Percentiles rank a stretch among this genome's conserved stretches.
phyloP scores from a whole-genome alignment of 2,329 filamentous ascomycete species.

The Coleophoma crateriformis region DNA sequence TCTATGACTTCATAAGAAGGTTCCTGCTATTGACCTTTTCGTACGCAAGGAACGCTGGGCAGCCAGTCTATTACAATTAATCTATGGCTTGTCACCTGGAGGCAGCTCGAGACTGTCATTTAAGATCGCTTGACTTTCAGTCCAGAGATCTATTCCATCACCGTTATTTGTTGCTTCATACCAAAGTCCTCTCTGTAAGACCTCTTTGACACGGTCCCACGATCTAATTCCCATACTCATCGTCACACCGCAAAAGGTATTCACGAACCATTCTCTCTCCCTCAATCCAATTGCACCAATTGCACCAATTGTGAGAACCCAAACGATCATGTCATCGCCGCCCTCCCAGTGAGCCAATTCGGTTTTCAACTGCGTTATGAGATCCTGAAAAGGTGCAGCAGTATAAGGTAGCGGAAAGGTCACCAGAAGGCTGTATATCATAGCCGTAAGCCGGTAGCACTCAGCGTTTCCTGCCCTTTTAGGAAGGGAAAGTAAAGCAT shows the following conservation, averaged over 20 bases:
- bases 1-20: too few species aligned
- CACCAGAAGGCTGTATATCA: slow-evolving; percentile 1
- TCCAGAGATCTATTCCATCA: not conserved
- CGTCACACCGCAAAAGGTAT: not conserved
- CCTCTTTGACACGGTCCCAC: not conserved
- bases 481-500: not conserved
- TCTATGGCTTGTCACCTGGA: too few species aligned
- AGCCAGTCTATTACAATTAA: too few species aligned
- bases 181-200: not conserved
- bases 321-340: not conserved
- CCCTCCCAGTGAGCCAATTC: not conserved
- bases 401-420: slow-evolving; percentile 1
- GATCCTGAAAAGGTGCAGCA: not conserved
- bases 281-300: not conserved
- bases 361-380: not conserved
- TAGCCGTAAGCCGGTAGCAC: not conserved
- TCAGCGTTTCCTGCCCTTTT: not conserved
- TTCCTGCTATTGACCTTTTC: too few species aligned
- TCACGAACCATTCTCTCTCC: slow-evolving; percentile 2
- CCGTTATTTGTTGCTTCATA: not conserved
- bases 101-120: not conserved
- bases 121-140: not conserved
- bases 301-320: slow-evolving; percentile 1
- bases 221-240: not conserved
- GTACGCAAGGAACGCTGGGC: too few species aligned